A percentile compares a stretch with the other conserved stretches of the same genome.
Evolutionary conservation across 1,284 basidiomycete species (phyloP).

Genomic region (Inonotus obliquus): DNA sequence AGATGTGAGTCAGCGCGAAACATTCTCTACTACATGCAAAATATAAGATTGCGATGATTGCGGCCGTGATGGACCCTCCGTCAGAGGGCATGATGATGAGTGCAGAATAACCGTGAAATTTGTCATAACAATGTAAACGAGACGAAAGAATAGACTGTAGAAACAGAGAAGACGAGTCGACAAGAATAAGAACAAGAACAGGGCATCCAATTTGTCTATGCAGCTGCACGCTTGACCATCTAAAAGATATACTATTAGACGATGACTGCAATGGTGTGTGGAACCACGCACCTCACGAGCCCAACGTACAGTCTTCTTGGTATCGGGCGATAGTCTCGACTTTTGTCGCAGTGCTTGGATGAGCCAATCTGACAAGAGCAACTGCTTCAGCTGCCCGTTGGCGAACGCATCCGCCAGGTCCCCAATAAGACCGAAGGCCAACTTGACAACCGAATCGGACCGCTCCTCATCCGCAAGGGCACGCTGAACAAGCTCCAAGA

Average conservation of each 20-base stretch:
- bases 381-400: slow-evolving; percentile 74
- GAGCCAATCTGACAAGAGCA: slow-evolving; percentile 82
- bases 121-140: slow-evolving; percentile 7
- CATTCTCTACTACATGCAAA: slow-evolving; percentile 19
- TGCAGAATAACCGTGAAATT: slow-evolving; percentile 19
- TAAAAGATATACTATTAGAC: slow-evolving; percentile 27
- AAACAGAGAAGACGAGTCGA: slow-evolving; percentile 14
- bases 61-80: slow-evolving; percentile 18
- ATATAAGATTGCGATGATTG: slow-evolving; percentile 11
- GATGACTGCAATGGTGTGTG: slow-evolving; percentile 3
- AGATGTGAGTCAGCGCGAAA: slow-evolving; percentile 8
- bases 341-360: slow-evolving; percentile 70
- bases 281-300: slow-evolving; percentile 64
- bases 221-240: slow-evolving; percentile 70
- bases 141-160: slow-evolving; percentile 22
- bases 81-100: slow-evolving; percentile 25
- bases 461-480: slow-evolving; percentile 83
- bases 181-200: slow-evolving; percentile 14
- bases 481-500: slow-evolving; percentile 80
- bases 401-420: slow-evolving; percentile 90
- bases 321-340: slow-evolving; percentile 60
- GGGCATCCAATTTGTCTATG: slow-evolving; percentile 36
- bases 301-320: slow-evolving; percentile 79
- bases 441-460: slow-evolving; percentile 73
- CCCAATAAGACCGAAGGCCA: slow-evolving; percentile 83